Base-by-base conservation (phyloP, 176 grass and related monocot species). In the Ampelocalamus luodianensis region DNA sequence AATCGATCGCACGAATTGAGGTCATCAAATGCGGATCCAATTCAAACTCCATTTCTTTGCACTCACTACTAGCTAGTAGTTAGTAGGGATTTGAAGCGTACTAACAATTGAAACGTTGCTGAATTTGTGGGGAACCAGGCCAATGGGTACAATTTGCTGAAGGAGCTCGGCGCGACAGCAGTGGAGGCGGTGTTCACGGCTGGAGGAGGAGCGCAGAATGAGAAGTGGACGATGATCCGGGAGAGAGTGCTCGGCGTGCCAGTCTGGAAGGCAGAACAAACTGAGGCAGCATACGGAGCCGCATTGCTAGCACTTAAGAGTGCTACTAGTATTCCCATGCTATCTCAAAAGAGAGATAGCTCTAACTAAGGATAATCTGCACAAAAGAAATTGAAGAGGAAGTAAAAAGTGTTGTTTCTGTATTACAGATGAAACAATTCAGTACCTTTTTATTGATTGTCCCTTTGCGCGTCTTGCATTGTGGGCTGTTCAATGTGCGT, bases 1-100 rank as follows among this genome's bases (percentile, higher is more conserved):
- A 96, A 27, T 96, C 94, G 0, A 91, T 97, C 45, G 87, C 91
- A 8, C 82, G 85, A 55, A 92, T 97, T 2, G 93, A 96, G 88
- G 93, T 95, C 45, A 17, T 27, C 2, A 51, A 85, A 84, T 63
- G 22, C 24, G 10, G 3, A 56, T n/a, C 14, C 42, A 5, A 68
- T 14, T 82, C 13, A 49, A 15, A 49, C 3, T 15, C 46, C 46
- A 49, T 23, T 65, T 8, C 13, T 15, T 54, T 80, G 39, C 49
- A 65, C 18, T 22, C 16, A 18, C 50, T 14, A 18, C 50, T 6
- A 53, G 50, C 1, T 53, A 53, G 16, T 5, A 6, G 17, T 14
- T 15, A 8, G 53, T 20, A 2, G 7, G 53, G 53, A 55, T 55
- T 20, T 55, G 53, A 55, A 49, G 12, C 34, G 59, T 18, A 64